Evolutionary conservation across 23 red algal species (phyloP).

Genomic region (Gracilaria vermiculophylla): DNA sequence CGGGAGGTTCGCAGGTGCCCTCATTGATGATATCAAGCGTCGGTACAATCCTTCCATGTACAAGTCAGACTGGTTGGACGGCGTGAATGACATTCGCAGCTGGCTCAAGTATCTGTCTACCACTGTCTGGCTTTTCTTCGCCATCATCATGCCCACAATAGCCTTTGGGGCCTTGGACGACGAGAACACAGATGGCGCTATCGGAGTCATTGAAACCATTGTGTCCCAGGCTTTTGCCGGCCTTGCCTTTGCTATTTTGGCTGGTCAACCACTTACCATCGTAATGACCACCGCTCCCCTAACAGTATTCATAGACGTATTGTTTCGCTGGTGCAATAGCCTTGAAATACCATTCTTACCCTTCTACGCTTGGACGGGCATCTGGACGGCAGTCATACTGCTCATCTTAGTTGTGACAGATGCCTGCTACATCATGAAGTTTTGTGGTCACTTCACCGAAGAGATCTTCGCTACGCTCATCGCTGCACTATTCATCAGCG

Average conservation of each 20-base stretch:
- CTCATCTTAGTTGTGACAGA: slow-evolving; percentile 75
- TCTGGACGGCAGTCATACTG: slow-evolving; percentile 90
- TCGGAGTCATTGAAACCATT: slow-evolving; percentile 93
- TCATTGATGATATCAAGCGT: slow-evolving; percentile 62
- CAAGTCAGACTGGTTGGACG: slow-evolving; percentile 85
- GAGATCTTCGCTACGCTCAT: slow-evolving; percentile 96
- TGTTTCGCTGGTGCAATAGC: slow-evolving; percentile 80
- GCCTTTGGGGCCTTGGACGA: slow-evolving; percentile 87
- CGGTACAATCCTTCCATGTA: slow-evolving; percentile 69
- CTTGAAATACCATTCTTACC: slow-evolving; percentile 91
- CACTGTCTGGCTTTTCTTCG: slow-evolving; percentile 87
- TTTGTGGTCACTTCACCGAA: slow-evolving; percentile 91
- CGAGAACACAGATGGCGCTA: slow-evolving; percentile 72
- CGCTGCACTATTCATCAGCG: slow-evolving; percentile 77
- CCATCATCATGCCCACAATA: slow-evolving; percentile 88
- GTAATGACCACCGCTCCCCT: slow-evolving; percentile 90
- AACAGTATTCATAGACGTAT: slow-evolving; percentile 91
- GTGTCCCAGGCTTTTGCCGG: slow-evolving; percentile 90
- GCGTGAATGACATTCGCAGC: slow-evolving; percentile 48
- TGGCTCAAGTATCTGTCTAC: slow-evolving; percentile 89
- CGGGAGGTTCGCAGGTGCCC: slow-evolving; percentile 68
- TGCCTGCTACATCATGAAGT: slow-evolving; percentile 75
- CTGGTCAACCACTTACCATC: slow-evolving; percentile 91
- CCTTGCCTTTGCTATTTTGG: slow-evolving; percentile 75
- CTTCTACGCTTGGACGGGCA: slow-evolving; percentile 98